A percentile compares a stretch with the other conserved stretches of the same genome.
These are phyloP conservation scores for Mycosphaerella arachidis DNA, from an alignment of 2,329 filamentous ascomycete species.

Conservation along the genomic window DNA sequence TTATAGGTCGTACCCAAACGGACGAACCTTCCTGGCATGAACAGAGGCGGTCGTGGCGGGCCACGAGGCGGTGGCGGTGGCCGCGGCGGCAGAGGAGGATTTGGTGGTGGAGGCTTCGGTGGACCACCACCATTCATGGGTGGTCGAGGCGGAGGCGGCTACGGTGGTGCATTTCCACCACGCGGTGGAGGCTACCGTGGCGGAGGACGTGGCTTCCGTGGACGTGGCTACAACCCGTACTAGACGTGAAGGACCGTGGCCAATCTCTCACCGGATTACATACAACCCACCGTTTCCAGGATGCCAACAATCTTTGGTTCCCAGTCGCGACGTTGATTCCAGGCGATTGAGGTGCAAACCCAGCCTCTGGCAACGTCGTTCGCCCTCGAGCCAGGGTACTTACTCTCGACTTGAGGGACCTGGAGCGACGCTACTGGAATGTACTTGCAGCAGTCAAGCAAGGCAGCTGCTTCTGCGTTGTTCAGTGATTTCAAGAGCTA, in stretches of 20 bases:
- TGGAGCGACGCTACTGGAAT: not conserved
- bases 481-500: not conserved
- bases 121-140: conserved; percentile 24
- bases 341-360: not conserved
- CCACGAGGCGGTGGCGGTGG: conserved; percentile 46
- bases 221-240: conserved; percentile 37
- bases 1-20: conserved; percentile 79
- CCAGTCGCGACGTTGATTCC: not conserved
- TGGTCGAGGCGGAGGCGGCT: conserved; percentile 35
- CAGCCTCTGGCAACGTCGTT: not conserved
- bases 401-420: not conserved
- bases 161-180: conserved; percentile 33
- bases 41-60: conserved; percentile 52
- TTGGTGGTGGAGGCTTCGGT: conserved; percentile 39
- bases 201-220: conserved; percentile 31
- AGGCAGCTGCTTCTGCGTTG: not conserved
- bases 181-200: conserved; percentile 39
- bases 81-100: conserved; percentile 49
- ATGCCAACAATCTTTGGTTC: not conserved
- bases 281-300: not conserved
- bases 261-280: conserved; percentile 15
- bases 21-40: conserved; percentile 94
- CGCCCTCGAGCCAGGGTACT: not conserved
- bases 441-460: not conserved
- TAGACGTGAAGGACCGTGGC: conserved; percentile 19